Evolutionary conservation across 2,329 filamentous ascomycete genomes (phyloP).

Genomic region (Monosporascus cannonballus): DNA sequence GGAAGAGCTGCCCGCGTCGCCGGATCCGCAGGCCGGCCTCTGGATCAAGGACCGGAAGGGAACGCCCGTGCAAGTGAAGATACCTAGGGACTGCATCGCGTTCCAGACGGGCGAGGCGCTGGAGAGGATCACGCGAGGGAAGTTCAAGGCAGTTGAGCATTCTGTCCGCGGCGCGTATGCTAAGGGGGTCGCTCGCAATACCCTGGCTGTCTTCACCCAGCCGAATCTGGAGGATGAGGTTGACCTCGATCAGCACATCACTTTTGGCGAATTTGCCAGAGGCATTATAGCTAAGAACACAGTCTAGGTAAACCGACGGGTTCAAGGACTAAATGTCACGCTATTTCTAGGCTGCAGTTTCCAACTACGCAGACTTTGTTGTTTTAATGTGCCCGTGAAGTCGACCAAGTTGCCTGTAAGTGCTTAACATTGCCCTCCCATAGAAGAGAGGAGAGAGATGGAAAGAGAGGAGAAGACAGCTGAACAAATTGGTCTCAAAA

Average conservation of each 20-base stretch:
- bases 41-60: slow-evolving; percentile 87
- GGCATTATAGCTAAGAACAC: slow-evolving; percentile 56
- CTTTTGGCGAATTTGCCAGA: slow-evolving; percentile 70
- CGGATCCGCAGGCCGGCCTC: slow-evolving; percentile 80
- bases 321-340: too few relatives aligned
- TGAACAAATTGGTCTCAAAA: too few relatives aligned
- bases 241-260: slow-evolving; percentile 59
- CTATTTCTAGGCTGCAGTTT: too few relatives aligned
- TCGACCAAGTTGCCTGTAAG: too few relatives aligned
- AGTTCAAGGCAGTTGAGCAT: slow-evolving; percentile 91
- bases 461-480: too few relatives aligned
- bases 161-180: slow-evolving; percentile 76
- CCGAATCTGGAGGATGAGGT: slow-evolving; percentile 81
- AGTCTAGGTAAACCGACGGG: slow-evolving; percentile 27
- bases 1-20: slow-evolving; percentile 66
- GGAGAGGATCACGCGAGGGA: slow-evolving; percentile 83
- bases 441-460: too few relatives aligned
- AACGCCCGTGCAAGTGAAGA: slow-evolving; percentile 81
- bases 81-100: slow-evolving; percentile 84
- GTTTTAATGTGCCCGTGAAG: too few relatives aligned
- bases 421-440: too few relatives aligned
- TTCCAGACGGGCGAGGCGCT: slow-evolving; percentile 95
- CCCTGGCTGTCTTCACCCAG: slow-evolving; percentile 93
- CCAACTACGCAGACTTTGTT: too few relatives aligned
- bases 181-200: slow-evolving; percentile 68